phyloP scores from a whole-genome alignment of 2,329 filamentous ascomycete species.

The Diaporthe velutina region DNA sequence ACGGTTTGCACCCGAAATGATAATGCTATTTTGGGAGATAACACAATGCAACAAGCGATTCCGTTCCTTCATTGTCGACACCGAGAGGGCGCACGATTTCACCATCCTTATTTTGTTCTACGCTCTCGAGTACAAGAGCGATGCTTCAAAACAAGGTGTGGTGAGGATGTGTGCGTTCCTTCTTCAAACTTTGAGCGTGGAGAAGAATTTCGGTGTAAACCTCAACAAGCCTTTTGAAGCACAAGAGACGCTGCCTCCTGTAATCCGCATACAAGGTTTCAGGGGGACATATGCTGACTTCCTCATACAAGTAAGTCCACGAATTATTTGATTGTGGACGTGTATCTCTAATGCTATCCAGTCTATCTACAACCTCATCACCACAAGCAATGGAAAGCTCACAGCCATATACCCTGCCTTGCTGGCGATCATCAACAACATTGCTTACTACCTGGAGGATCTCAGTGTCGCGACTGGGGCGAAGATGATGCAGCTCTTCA shows the following conservation, averaged over 20 bases:
- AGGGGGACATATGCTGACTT: slow-evolving; percentile 94
- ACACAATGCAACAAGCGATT: slow-evolving; percentile 98
- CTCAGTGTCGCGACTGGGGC: slow-evolving; percentile 81
- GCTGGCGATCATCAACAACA: slow-evolving; percentile 92
- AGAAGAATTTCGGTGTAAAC: slow-evolving; percentile 89
- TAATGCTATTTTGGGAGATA: slow-evolving; percentile 98
- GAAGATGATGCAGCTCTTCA: slow-evolving; percentile 88
- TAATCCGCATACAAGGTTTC: slow-evolving; percentile 87
- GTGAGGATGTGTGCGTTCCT: slow-evolving; percentile 99
- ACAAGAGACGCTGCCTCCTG: slow-evolving; percentile 86
- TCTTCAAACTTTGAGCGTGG: slow-evolving; percentile 93
- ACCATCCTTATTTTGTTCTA: slow-evolving; percentile 92
- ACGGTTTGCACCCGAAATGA: slow-evolving; percentile 93
- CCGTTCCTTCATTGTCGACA: slow-evolving; percentile 96
- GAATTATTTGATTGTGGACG: slow-evolving; percentile 41
- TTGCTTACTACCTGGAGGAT: slow-evolving; percentile 85
- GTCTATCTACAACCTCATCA: slow-evolving; percentile 94
- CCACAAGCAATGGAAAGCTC: slow-evolving; percentile 88
- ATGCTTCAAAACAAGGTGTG: slow-evolving; percentile 89
- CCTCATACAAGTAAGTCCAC: slow-evolving; percentile 80
- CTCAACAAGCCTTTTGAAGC: slow-evolving; percentile 90
- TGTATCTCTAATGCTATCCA: slow-evolving; percentile 53
- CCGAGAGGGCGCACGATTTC: slow-evolving; percentile 92
- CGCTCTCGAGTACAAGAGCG: slow-evolving; percentile 88
- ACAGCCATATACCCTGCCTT: slow-evolving; percentile 93